phyloP scores from a whole-genome alignment of 1,139 yeast species.

The Kazachstania sp. region DNA sequence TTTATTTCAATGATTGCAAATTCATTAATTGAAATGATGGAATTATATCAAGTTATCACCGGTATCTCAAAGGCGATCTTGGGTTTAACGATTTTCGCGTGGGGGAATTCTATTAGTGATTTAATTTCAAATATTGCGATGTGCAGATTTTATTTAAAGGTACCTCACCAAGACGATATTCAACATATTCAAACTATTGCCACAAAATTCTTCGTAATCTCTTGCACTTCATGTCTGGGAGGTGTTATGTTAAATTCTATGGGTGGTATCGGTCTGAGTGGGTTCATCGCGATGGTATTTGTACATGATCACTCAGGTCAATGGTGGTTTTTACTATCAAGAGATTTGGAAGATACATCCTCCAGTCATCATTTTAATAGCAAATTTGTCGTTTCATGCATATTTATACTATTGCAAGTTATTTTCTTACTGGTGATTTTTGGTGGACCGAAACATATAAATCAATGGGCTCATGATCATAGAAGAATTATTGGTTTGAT shows the following conservation, averaged over 20 bases:
- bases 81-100: slow-evolving; percentile 82
- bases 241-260: slow-evolving; percentile 30
- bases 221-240: slow-evolving; percentile 30
- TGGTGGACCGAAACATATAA: slow-evolving; percentile 11
- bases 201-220: slow-evolving; percentile 28
- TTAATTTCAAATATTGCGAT: slow-evolving; percentile 71
- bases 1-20: slow-evolving; percentile 51
- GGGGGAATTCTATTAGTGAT: slow-evolving; percentile 96
- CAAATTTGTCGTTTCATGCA: slow-evolving; percentile 23
- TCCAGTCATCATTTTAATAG: slow-evolving; percentile 10
- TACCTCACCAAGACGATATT: slow-evolving; percentile 16
- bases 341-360: slow-evolving; percentile 13
- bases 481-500: slow-evolving; percentile 20
- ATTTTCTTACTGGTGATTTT: slow-evolving; percentile 14
- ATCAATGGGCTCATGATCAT: slow-evolving; percentile 10
- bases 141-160: slow-evolving; percentile 28
- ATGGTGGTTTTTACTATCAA: slow-evolving; percentile 23
- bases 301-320: slow-evolving; percentile 12
- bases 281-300: slow-evolving; percentile 26
- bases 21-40: slow-evolving; percentile 44
- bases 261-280: slow-evolving; percentile 32
- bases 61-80: slow-evolving; percentile 62
- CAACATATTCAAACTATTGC: slow-evolving; percentile 17
- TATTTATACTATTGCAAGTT: slow-evolving; percentile 18
- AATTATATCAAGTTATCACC: slow-evolving; percentile 33